phyloP scores from a whole-genome alignment of 495 filamentous ascomycete genomes.

The Hyaloscypha bicolor region DNA sequence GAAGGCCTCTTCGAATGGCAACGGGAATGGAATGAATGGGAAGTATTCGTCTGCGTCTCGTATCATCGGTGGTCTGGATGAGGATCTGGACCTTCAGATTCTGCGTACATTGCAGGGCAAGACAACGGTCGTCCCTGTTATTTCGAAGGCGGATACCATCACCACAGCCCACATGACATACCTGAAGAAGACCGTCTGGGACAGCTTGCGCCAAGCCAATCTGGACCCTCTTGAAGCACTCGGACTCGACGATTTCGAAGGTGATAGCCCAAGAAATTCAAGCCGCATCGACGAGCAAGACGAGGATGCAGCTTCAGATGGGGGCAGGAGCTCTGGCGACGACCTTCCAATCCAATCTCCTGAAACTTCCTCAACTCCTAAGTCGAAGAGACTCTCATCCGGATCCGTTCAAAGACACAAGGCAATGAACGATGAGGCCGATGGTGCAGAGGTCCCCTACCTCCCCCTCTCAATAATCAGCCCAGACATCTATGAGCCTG shows the following conservation, averaged over 20 bases:
- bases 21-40: conserved; percentile 50
- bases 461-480: conserved; percentile 93
- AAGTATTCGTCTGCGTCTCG: conserved; percentile 49
- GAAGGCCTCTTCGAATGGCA: conserved; percentile 52
- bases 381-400: conserved; percentile 46
- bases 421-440: conserved; percentile 29
- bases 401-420: conserved; percentile 50
- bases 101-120: conserved; percentile 88
- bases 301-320: conserved; percentile 47
- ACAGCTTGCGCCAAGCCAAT: conserved; percentile 80
- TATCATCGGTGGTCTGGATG: conserved; percentile 73
- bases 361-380: conserved; percentile 25
- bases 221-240: conserved; percentile 89
- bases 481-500: conserved; percentile 85
- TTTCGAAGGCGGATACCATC: conserved; percentile 96
- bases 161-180: conserved; percentile 91
- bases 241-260: conserved; percentile 73
- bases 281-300: conserved; percentile 63
- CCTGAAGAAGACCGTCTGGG: conserved; percentile 88
- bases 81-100: conserved; percentile 88
- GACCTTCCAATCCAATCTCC: conserved; percentile 37
- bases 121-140: conserved; percentile 93
- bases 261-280: conserved; percentile 53
- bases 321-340: conserved; percentile 30
- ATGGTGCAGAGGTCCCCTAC: conserved; percentile 48